These are phyloP conservation scores for Rhodotorula diobovata DNA, from an alignment of 768 basidiomycete genomes.

Conservation along the genomic window DNA sequence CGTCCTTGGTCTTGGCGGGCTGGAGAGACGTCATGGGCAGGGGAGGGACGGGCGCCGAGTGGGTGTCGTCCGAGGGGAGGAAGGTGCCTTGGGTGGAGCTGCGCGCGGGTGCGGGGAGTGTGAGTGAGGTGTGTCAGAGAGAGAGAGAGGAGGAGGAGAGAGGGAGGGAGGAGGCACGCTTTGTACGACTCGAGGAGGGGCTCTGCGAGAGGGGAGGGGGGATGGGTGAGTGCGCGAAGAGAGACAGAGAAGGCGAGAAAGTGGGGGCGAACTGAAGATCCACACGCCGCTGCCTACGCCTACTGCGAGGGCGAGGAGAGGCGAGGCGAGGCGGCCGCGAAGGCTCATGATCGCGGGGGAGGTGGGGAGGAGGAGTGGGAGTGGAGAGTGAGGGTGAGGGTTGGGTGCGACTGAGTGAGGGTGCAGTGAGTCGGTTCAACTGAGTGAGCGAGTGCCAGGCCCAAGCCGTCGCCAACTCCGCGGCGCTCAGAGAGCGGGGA, in stretches of 20 bases:
- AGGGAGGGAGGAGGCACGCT: not conserved
- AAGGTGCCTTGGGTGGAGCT: constrained; percentile 32
- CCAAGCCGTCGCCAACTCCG: no score
- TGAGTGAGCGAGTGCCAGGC: no score
- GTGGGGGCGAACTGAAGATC: constrained; percentile 22
- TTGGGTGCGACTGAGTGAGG: not conserved
- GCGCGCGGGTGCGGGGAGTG: no score
- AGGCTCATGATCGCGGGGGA: not conserved
- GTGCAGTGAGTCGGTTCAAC: no score
- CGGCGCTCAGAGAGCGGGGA: no score
- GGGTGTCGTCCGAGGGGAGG: constrained; percentile 36
- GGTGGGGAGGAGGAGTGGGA: not conserved
- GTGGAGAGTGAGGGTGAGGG: not conserved
- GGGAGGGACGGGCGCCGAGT: constrained; percentile 25
- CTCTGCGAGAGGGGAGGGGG: constrained; percentile 11
- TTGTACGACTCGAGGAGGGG: constrained; percentile 33
- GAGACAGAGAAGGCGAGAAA: not conserved
- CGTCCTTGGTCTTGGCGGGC: constrained; percentile 27
- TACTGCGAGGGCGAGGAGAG: constrained; percentile 11
- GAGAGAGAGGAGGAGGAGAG: no score
- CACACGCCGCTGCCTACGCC: constrained; percentile 28
- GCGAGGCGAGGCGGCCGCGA: constrained; percentile 2
- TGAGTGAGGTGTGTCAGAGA: not conserved
- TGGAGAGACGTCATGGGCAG: constrained; percentile 18
- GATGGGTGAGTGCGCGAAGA: not conserved